Evolutionary conservation across 768 basidiomycete genomes (phyloP).

Genomic region (Mrakia hoshinonis): DNA sequence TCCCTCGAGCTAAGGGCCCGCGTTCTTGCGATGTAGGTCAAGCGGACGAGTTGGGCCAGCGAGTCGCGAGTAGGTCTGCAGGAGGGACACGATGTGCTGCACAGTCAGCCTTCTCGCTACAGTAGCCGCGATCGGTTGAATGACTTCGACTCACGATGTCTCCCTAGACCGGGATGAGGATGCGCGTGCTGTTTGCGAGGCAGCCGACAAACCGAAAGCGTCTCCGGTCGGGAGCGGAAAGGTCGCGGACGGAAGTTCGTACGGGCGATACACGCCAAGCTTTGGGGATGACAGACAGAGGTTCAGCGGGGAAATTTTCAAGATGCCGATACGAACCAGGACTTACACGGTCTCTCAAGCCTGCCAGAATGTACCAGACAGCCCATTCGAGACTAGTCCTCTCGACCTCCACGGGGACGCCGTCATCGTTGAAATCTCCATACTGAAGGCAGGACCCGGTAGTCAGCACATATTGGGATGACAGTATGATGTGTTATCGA

Average conservation of each 20-base stretch:
- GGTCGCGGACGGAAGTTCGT: background rate
- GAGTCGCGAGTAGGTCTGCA: slow-evolving; percentile 1
- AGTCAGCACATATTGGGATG: background rate
- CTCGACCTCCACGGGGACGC: background rate
- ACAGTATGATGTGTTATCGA: too few relatives aligned
- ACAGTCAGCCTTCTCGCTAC: too few relatives aligned
- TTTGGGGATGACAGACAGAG: background rate
- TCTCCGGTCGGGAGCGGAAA: background rate
- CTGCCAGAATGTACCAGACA: slow-evolving; percentile 2
- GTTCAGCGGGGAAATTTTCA: background rate
- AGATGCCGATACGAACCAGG: background rate
- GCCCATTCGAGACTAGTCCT: slow-evolving; percentile 1
- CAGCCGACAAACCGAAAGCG: background rate
- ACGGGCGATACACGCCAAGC: background rate
- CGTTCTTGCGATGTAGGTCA: background rate
- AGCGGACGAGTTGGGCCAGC: slow-evolving; percentile 6
- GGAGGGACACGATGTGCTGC: too few relatives aligned
- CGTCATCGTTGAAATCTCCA: background rate
- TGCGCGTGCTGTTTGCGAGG: background rate
- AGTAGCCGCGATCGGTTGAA: too few relatives aligned
- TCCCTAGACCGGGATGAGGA: background rate
- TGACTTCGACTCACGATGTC: background rate
- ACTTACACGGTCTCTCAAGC: background rate
- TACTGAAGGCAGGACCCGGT: background rate
- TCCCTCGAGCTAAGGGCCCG: background rate